phyloP scores from a whole-genome alignment of 169 alveolate species.

The Plasmodium malariae region DNA sequence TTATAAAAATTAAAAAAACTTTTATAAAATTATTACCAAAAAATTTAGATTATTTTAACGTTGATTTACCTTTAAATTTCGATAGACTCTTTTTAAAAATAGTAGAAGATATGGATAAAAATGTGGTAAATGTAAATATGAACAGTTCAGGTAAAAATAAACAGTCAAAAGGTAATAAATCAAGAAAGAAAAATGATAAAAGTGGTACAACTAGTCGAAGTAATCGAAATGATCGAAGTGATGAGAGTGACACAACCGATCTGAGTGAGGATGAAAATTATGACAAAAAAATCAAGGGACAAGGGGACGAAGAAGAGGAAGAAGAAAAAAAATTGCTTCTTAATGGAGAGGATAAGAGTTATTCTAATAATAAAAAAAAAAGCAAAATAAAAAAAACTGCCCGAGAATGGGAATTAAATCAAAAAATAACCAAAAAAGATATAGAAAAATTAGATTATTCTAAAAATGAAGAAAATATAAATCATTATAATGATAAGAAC shows the following conservation, averaged over 20 bases:
- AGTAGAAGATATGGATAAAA: slow-evolving; percentile 29
- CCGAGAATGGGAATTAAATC: slow-evolving; percentile 71
- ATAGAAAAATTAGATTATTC: slow-evolving; percentile 62
- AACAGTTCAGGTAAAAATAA: not conserved
- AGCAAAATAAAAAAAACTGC: slow-evolving; percentile 55
- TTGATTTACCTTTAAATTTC: slow-evolving; percentile 43
- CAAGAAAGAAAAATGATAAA: not conserved
- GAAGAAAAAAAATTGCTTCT: slow-evolving; percentile 9
- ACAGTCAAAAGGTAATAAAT: not conserved
- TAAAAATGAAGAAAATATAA: slow-evolving; percentile 14
- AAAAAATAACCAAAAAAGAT: slow-evolving; percentile 46
- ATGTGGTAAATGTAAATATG: not conserved
- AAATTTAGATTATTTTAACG: slow-evolving; percentile 15
- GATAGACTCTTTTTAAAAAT: slow-evolving; percentile 63
- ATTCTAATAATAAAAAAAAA: slow-evolving; percentile 23
- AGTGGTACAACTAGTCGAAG: not conserved
- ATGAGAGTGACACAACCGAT: slow-evolving; percentile 1
- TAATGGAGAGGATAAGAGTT: not conserved
- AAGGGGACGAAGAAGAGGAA: slow-evolving; percentile 11
- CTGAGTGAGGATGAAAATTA: slow-evolving; percentile 2
- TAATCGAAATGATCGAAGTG: not conserved
- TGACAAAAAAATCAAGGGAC: too few species aligned
- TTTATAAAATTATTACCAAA: slow-evolving; percentile 43
- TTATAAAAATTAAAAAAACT: slow-evolving; percentile 43
- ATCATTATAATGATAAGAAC: slow-evolving; percentile 8